Evolutionary conservation across 148 eudicot species (phyloP).

Genomic region (Persicaria maculosa): DNA sequence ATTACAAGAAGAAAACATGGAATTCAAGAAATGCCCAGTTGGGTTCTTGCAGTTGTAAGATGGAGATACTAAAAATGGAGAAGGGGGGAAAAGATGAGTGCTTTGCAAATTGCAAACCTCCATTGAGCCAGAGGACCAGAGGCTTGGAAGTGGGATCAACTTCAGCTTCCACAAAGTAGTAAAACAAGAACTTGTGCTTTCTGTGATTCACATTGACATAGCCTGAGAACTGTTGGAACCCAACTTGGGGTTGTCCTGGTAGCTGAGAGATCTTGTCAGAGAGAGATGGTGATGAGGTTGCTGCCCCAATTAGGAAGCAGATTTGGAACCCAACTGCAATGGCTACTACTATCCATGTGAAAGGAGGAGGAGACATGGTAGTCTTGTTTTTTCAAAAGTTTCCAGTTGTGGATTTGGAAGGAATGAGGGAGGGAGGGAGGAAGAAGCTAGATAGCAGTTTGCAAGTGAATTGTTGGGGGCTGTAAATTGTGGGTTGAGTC

Average conservation of each 20-base stretch:
- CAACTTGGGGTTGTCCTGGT: constrained; percentile 84
- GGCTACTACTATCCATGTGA: background rate
- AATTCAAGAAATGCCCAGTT: constrained; percentile 5
- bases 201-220: constrained; percentile 73
- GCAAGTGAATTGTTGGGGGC: background rate
- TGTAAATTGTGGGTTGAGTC: background rate
- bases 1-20: background rate
- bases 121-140: constrained; percentile 93
- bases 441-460: background rate
- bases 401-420: background rate
- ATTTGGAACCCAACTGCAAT: constrained; percentile 5
- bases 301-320: background rate
- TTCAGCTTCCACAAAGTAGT: constrained; percentile 95
- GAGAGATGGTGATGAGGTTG: constrained; percentile 4
- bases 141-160: constrained; percentile 70
- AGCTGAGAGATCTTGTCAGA: constrained; percentile 44
- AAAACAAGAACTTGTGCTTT: constrained; percentile 59
- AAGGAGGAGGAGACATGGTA: constrained; percentile 7
- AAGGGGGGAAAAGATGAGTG: background rate
- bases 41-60: background rate
- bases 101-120: constrained; percentile 36
- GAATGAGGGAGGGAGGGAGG: background rate
- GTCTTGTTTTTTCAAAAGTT: background rate
- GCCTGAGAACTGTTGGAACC: constrained; percentile 70
- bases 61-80: background rate